phyloP scores from a whole-genome alignment of 208 protist genomes.

The Acanthamoeba royreba region DNA sequence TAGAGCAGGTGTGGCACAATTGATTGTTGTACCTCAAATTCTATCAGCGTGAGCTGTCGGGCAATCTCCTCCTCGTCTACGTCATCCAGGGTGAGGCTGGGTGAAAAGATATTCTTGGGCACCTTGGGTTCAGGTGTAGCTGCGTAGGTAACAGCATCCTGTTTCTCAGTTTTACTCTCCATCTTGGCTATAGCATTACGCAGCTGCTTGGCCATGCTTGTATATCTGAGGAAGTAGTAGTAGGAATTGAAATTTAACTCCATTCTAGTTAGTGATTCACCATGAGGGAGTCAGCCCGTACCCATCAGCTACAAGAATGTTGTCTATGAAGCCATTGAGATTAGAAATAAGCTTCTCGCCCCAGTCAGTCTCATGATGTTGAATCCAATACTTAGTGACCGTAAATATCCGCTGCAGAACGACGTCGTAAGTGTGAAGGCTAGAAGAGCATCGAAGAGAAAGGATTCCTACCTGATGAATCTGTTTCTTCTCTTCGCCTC shows the following conservation, averaged over 20 bases:
- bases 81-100: constrained; percentile 48
- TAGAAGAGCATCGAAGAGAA: background rate
- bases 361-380: background rate
- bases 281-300: background rate
- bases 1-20: background rate
- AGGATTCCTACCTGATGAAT: background rate
- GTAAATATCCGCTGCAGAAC: constrained; percentile 11
- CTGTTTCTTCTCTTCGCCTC: background rate
- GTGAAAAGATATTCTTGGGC: constrained; percentile 66
- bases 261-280: too few species aligned
- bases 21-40: constrained; percentile 51
- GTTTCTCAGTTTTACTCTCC: background rate
- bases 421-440: background rate
- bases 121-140: background rate
- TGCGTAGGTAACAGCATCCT: background rate
- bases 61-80: constrained; percentile 71
- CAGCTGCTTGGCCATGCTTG: background rate
- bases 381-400: background rate
- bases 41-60: constrained; percentile 67
- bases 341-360: background rate
- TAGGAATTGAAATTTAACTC: background rate
- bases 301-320: background rate
- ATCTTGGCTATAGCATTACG: background rate
- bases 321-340: background rate
- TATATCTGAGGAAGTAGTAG: background rate